A percentile compares a stretch with the other conserved stretches of the same genome.
Conservation (phyloP, 768 basidiomycete genomes). For the Daedaleopsis nitida region DNA sequence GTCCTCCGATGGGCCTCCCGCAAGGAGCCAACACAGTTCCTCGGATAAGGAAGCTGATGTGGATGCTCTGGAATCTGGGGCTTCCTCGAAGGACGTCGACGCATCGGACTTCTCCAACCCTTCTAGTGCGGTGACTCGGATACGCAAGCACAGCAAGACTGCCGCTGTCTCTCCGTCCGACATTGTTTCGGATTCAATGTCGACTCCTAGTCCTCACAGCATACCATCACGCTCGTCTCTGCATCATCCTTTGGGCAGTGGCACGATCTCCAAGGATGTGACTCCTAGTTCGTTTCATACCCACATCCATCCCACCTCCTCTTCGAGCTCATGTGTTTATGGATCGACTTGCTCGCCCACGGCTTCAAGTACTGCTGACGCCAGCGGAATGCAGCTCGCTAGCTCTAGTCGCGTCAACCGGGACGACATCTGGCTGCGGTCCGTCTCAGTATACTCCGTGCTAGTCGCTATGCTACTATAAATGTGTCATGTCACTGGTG, state of each 20-base stretch:
- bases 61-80: no score
- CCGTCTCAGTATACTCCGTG: not conserved
- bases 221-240: not conserved
- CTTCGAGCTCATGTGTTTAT: not conserved
- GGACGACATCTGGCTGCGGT: not conserved
- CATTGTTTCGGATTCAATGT: not conserved
- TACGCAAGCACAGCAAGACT: not conserved
- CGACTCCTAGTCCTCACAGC: not conserved
- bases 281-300: no score
- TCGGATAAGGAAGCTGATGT: no score
- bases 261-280: no score
- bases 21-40: no score
- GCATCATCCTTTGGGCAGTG: no score
- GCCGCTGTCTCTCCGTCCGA: not conserved
- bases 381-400: constrained; percentile 12
- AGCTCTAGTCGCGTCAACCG: not conserved
- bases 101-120: not conserved
- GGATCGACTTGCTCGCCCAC: constrained; percentile 2
- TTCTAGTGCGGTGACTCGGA: not conserved
- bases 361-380: constrained; percentile 8
- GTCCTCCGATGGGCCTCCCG: not conserved
- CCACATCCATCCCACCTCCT: not conserved
- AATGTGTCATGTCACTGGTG: not conserved
- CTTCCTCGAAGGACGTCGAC: no score
- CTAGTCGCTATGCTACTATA: constrained; percentile 8